Conservation (phyloP, 2,329 filamentous ascomycete species). For the Fusarium sp. region DNA sequence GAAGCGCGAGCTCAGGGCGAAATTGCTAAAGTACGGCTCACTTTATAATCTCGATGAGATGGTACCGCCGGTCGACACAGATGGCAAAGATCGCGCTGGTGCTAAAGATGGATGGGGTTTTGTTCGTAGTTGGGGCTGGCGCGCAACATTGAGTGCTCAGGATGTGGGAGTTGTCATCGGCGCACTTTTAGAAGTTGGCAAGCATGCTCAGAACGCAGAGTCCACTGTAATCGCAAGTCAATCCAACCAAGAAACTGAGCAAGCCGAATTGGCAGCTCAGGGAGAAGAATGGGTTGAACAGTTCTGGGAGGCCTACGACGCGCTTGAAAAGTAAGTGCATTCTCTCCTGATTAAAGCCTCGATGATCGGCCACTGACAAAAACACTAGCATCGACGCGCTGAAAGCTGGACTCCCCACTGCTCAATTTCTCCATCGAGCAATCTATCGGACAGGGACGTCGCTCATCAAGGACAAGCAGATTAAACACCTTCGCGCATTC, state of each 20-base stretch:
- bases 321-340: slow-evolving; percentile 72
- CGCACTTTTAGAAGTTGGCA: slow-evolving; percentile 92
- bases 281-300: slow-evolving; percentile 73
- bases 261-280: slow-evolving; percentile 62
- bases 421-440: slow-evolving; percentile 89
- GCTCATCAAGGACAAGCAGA: slow-evolving; percentile 92
- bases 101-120: slow-evolving; percentile 96
- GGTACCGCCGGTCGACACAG: slow-evolving; percentile 81
- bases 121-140: slow-evolving; percentile 97
- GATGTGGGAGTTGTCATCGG: slow-evolving; percentile 95
- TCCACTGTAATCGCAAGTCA: slow-evolving; percentile 49
- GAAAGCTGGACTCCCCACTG: slow-evolving; percentile 80
- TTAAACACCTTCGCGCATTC: slow-evolving; percentile 91
- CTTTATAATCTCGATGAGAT: slow-evolving; percentile 95
- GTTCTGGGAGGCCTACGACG: slow-evolving; percentile 80
- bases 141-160: slow-evolving; percentile 90
- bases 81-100: slow-evolving; percentile 74
- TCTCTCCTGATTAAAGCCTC: too few species aligned
- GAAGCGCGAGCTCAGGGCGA: slow-evolving; percentile 85
- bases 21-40: slow-evolving; percentile 90
- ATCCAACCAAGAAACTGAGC: slow-evolving; percentile 56
- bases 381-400: slow-evolving; percentile 75
- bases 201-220: slow-evolving; percentile 56
- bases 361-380: slow-evolving; percentile 4
- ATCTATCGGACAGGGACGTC: slow-evolving; percentile 94